Percentiles rank a stretch among this genome's conserved stretches.
Conservation (phyloP, 352 stramenopile genomes). For the Globisporangium nodosum region DNA sequence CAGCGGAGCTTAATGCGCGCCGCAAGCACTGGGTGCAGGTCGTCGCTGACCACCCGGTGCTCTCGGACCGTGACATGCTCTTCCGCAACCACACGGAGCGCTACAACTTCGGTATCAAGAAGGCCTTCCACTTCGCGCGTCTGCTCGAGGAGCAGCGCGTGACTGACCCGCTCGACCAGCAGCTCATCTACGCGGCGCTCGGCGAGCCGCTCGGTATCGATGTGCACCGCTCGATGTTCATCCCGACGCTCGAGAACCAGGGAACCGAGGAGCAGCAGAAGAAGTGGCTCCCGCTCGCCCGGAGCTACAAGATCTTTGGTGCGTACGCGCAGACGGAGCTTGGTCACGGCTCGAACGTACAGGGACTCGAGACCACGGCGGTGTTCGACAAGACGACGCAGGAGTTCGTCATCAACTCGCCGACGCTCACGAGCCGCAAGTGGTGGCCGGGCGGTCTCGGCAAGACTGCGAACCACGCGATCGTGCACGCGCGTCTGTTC, state of each 20-base stretch:
- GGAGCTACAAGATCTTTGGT: slow-evolving; percentile 68
- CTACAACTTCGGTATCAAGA: slow-evolving; percentile 27
- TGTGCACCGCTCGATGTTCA: slow-evolving; percentile 65
- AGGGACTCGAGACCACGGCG: slow-evolving; percentile 90
- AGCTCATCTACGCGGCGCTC: slow-evolving; percentile 32
- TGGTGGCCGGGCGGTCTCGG: slow-evolving; percentile 94
- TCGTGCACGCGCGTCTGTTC: slow-evolving; percentile 87
- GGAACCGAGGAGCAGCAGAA: slow-evolving; percentile 46
- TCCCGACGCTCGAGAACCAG: slow-evolving; percentile 67
- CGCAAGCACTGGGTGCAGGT: slow-evolving; percentile 27
- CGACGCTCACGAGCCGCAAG: slow-evolving; percentile 92
- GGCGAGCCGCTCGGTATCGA: slow-evolving; percentile 42
- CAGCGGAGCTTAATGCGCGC: slow-evolving; percentile 25
- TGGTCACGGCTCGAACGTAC: slow-evolving; percentile 91
- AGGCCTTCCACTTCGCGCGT: slow-evolving; percentile 32
- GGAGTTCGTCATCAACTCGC: slow-evolving; percentile 89
- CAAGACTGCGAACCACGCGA: slow-evolving; percentile 88
- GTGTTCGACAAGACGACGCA: slow-evolving; percentile 85
- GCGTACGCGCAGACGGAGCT: slow-evolving; percentile 96
- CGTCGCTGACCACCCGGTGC: slow-evolving; percentile 28
- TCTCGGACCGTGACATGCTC: slow-evolving; percentile 40
- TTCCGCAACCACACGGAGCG: slow-evolving; percentile 41
- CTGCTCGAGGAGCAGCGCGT: slow-evolving; percentile 25
- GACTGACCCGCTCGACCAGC: slow-evolving; percentile 25
- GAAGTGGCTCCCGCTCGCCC: slow-evolving; percentile 63